Conservation (phyloP, 352 stramenopile genomes). For the Phytophthora sansomeana region DNA sequence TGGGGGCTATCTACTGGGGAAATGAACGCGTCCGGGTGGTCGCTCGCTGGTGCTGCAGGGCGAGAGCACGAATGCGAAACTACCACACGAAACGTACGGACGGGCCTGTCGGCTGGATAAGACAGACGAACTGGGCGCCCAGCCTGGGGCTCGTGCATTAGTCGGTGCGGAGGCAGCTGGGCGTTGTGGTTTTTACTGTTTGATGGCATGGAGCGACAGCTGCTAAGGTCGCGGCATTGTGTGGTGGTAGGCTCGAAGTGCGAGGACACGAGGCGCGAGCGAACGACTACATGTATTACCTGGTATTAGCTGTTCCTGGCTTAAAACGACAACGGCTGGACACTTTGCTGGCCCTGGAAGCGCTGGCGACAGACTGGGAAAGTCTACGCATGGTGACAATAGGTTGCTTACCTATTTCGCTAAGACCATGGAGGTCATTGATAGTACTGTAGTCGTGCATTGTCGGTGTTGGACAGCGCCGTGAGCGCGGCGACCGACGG, state of each 20-base stretch:
- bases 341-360: not conserved
- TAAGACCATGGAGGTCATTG: too few species aligned
- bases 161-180: too few species aligned
- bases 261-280: too few species aligned
- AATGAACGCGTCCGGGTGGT: slow-evolving; percentile 14
- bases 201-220: too few species aligned
- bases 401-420: too few species aligned
- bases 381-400: not conserved
- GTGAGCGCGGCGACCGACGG: not conserved
- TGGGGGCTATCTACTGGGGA: slow-evolving; percentile 3
- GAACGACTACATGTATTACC: too few species aligned
- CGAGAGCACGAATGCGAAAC: slow-evolving; percentile 29
- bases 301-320: too few species aligned
- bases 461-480: slow-evolving; percentile 3
- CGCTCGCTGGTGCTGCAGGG: not conserved
- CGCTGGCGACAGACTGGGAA: not conserved
- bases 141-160: too few species aligned
- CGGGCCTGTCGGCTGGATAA: slow-evolving; percentile 30
- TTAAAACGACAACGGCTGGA: slow-evolving; percentile 7
- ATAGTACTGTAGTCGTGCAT: not conserved
- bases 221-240: slow-evolving; percentile 18
- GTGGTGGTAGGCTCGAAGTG: not conserved
- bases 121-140: slow-evolving; percentile 7
- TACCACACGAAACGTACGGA: slow-evolving; percentile 19
- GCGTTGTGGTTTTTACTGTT: slow-evolving; percentile 28